Conservation (phyloP, 129 eudicot species). For the Scalesia atractyloides region DNA sequence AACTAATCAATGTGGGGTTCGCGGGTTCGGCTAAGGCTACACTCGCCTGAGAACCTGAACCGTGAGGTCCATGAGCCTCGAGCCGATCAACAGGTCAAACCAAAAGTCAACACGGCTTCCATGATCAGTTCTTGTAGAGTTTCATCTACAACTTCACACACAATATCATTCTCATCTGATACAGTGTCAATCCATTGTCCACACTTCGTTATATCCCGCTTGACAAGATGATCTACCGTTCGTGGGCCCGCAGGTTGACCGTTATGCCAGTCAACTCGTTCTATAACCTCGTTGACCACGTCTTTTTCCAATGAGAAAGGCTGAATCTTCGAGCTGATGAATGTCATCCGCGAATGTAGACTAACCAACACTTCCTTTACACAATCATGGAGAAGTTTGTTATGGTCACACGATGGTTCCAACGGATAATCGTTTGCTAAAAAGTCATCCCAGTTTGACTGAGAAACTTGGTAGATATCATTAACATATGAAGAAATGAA, state of each 20-base stretch:
- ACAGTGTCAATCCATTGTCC: slow-evolving; percentile 51
- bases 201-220: slow-evolving; percentile 44
- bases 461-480: slow-evolving; percentile 37
- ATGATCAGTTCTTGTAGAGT: slow-evolving; percentile 43
- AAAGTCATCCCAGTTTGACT: slow-evolving; percentile 52
- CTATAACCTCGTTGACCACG: slow-evolving; percentile 52
- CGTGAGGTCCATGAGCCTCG: slow-evolving; percentile 10
- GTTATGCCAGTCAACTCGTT: slow-evolving; percentile 47
- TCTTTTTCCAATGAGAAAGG: slow-evolving; percentile 38
- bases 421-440: slow-evolving; percentile 20
- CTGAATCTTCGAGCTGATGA: slow-evolving; percentile 32
- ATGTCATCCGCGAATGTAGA: slow-evolving; percentile 31
- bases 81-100: slow-evolving; percentile 20
- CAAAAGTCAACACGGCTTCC: slow-evolving; percentile 28
- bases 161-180: slow-evolving; percentile 44
- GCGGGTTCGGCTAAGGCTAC: slow-evolving; percentile 5
- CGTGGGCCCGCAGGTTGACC: slow-evolving; percentile 38
- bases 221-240: slow-evolving; percentile 49
- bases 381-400: slow-evolving; percentile 49
- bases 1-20: background rate
- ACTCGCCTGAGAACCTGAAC: background rate
- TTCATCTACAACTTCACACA: slow-evolving; percentile 50
- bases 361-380: slow-evolving; percentile 52
- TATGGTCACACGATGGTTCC: slow-evolving; percentile 38
- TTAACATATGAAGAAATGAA: slow-evolving; percentile 37